Evolutionary conservation across 768 basidiomycete genomes (phyloP).

Genomic region (Tulasnella sp.): DNA sequence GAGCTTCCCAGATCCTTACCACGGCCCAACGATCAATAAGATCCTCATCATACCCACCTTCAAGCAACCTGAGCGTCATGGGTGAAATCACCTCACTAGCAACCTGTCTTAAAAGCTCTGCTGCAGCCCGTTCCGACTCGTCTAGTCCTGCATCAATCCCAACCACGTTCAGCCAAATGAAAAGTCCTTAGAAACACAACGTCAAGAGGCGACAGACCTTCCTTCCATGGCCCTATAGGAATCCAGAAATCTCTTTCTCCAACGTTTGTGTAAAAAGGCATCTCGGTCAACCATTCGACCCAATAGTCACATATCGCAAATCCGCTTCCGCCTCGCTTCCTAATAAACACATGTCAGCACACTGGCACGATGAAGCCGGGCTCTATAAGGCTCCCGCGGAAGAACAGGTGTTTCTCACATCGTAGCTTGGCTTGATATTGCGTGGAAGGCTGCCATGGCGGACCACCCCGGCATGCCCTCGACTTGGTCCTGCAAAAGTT

Average conservation of each 20-base stretch:
- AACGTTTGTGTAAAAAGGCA: slow-evolving; percentile 12
- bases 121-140: neutral
- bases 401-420: neutral
- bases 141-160: neutral
- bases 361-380: neutral
- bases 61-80: neutral
- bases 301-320: neutral
- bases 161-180: neutral
- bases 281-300: neutral
- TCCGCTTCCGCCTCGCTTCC: neutral
- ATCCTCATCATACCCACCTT: neutral
- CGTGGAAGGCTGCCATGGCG: neutral
- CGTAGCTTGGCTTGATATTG: neutral
- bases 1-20: neutral
- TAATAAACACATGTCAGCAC: neutral
- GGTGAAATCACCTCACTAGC: neutral
- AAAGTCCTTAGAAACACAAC: neutral
- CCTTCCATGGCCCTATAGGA: slow-evolving; percentile 22
- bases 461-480: slow-evolving; percentile 20
- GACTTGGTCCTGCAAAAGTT: neutral
- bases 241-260: slow-evolving; percentile 5
- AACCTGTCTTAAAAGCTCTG: neutral
- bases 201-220: neutral
- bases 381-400: neutral
- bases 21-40: neutral